phyloP scores from a whole-genome alignment of 306 rosid species.

The Leucaena leucocephala region DNA sequence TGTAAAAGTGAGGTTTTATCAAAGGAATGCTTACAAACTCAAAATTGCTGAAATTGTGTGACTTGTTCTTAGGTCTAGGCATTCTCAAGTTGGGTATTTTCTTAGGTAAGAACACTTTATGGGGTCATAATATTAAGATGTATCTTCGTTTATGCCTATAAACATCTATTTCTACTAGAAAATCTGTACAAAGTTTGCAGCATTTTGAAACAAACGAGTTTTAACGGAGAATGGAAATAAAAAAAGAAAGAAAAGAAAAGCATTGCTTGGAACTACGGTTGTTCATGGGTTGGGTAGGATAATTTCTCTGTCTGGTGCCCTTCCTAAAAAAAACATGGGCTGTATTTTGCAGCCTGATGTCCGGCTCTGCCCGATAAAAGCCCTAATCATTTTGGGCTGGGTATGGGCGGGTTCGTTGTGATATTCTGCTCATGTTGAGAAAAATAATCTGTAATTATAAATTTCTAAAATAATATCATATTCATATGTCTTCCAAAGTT shows the following conservation, averaged over 20 bases:
- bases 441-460: no score
- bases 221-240: neutral
- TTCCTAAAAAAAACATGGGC: no score
- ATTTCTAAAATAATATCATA: no score
- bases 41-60: neutral
- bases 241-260: no score
- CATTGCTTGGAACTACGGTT: neutral
- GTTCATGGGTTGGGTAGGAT: no score
- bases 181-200: neutral
- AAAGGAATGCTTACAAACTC: neutral
- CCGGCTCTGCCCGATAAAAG: no score
- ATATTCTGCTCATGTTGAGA: no score
- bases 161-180: neutral
- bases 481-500: no score
- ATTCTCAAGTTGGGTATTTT: neutral
- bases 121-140: neutral
- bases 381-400: no score
- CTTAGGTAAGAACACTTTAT: neutral
- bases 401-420: no score
- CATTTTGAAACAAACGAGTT: neutral
- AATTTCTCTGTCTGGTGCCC: no score
- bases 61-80: neutral
- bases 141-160: neutral
- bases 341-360: no score
- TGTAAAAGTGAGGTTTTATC: neutral